phyloP scores from a whole-genome alignment of 768 basidiomycete species.

The Lactifluus pinguis region DNA sequence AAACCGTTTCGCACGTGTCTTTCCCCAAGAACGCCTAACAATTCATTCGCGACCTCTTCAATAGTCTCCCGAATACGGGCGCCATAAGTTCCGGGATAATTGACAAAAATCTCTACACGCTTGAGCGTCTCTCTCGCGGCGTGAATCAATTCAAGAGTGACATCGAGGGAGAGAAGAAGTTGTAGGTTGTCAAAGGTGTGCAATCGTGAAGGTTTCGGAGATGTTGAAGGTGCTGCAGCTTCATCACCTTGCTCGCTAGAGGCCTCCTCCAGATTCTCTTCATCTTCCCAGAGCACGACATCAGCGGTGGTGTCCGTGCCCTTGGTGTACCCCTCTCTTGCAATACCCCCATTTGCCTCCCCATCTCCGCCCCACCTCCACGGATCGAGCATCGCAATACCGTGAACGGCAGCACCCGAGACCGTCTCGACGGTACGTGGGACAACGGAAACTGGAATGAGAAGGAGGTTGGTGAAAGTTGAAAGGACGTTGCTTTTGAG shows the following conservation, averaged over 20 bases:
- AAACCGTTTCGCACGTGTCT: slow-evolving; percentile 80
- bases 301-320: slow-evolving; percentile 10
- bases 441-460: slow-evolving; percentile 94
- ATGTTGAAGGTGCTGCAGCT: slow-evolving; percentile 17
- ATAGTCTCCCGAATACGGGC: slow-evolving; percentile 84
- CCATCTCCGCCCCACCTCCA: slow-evolving; percentile 64
- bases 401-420: slow-evolving; percentile 71
- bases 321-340: slow-evolving; percentile 12
- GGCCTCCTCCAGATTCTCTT: slow-evolving; percentile 9
- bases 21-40: slow-evolving; percentile 69
- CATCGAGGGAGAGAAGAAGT: slow-evolving; percentile 83
- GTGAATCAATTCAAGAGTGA: slow-evolving; percentile 87
- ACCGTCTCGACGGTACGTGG: slow-evolving; percentile 62
- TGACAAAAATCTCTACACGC: slow-evolving; percentile 81
- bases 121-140: slow-evolving; percentile 87
- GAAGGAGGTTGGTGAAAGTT: slow-evolving; percentile 80
- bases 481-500: slow-evolving; percentile 90
- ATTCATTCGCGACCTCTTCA: slow-evolving; percentile 85
- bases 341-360: slow-evolving; percentile 3
- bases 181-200: slow-evolving; percentile 52
- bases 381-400: slow-evolving; percentile 85
- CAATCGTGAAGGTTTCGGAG: slow-evolving; percentile 21
- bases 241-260: slow-evolving; percentile 12
- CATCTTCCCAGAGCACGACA: slow-evolving; percentile 17
- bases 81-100: slow-evolving; percentile 83